Evolutionary conservation across 2,329 filamentous ascomycete species (phyloP).

Genomic region (Shiraia bambusicola): DNA sequence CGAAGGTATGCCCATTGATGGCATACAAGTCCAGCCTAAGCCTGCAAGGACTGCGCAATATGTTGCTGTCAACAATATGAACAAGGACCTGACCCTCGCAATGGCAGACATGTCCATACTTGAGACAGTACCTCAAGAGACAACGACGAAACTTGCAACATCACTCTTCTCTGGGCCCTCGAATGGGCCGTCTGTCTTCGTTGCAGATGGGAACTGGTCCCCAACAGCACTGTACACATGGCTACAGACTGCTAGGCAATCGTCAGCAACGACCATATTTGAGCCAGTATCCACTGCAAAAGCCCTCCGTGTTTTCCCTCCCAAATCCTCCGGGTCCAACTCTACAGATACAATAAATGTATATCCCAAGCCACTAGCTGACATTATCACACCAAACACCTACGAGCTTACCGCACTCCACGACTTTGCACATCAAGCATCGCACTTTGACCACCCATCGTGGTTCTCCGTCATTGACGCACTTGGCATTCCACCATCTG

Average conservation of each 20-base stretch:
- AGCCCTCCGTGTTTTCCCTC: slow-evolving; percentile 65
- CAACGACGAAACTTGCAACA: slow-evolving; percentile 17
- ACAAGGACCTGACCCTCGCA: slow-evolving; percentile 82
- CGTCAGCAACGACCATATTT: slow-evolving; percentile 61
- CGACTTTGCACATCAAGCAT: slow-evolving; percentile 63
- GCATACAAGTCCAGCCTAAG: slow-evolving; percentile 53
- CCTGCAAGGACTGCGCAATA: slow-evolving; percentile 81
- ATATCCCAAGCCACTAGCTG: slow-evolving; percentile 65
- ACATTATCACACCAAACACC: slow-evolving; percentile 79
- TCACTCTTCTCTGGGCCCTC: slow-evolving; percentile 12
- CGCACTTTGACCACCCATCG: slow-evolving; percentile 65
- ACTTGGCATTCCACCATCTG: slow-evolving; percentile 69
- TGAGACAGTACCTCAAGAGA: slow-evolving; percentile 45
- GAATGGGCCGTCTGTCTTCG: slow-evolving; percentile 67
- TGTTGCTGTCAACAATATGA: slow-evolving; percentile 80
- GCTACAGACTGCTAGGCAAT: slow-evolving; percentile 60
- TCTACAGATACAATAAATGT: slow-evolving; percentile 69
- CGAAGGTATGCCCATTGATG: slow-evolving; percentile 64
- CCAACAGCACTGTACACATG: slow-evolving; percentile 66
- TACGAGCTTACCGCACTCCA: slow-evolving; percentile 83
- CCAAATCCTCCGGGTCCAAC: slow-evolving; percentile 48
- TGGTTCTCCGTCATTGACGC: slow-evolving; percentile 84
- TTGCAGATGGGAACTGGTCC: slow-evolving; percentile 87
- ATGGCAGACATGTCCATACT: slow-evolving; percentile 96
- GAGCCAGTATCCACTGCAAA: slow-evolving; percentile 89